phyloP scores from a whole-genome alignment of 148 eudicot species.

The Linanthus parryae region DNA sequence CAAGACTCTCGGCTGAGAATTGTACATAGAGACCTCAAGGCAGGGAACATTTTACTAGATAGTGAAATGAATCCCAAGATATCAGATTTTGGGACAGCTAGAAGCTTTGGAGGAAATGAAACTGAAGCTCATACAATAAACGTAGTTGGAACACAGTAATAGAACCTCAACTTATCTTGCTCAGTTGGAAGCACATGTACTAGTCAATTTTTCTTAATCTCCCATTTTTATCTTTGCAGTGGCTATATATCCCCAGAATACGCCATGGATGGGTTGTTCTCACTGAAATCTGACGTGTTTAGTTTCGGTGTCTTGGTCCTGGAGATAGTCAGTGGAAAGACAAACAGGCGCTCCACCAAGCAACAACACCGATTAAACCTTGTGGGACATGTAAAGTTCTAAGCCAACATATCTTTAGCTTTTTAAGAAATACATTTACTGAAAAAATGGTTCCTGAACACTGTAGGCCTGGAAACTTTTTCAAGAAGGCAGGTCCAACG shows the following conservation, averaged over 20 bases:
- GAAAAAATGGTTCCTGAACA: no score
- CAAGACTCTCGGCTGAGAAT: slow-evolving; percentile 15
- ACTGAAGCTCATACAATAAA: slow-evolving; percentile 3
- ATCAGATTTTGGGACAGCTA: slow-evolving; percentile 12
- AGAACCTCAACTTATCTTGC: neutral
- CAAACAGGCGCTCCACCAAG: slow-evolving; percentile 24
- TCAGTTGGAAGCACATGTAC: neutral
- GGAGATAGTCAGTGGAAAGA: slow-evolving; percentile 17
- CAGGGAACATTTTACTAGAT: slow-evolving; percentile 9
- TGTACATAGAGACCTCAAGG: slow-evolving; percentile 12
- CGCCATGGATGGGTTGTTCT: slow-evolving; percentile 3
- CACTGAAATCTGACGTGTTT: slow-evolving; percentile 19
- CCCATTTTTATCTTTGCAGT: neutral
- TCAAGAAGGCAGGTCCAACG: no score
- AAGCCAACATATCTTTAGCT: slow-evolving; percentile 14
- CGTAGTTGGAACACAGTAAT: slow-evolving; percentile 14
- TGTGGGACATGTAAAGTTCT: slow-evolving; percentile 28
- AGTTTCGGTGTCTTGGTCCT: slow-evolving; percentile 25
- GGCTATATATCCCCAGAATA: slow-evolving; percentile 15
- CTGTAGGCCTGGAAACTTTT: no score
- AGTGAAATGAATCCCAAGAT: slow-evolving; percentile 8
- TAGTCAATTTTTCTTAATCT: neutral
- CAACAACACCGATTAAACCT: slow-evolving; percentile 23
- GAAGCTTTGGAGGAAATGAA: slow-evolving; percentile 8
- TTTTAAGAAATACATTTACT: no score